These are phyloP conservation scores for Psilocybe azurescens DNA, from an alignment of 768 basidiomycete genomes.

Conservation along the genomic window DNA sequence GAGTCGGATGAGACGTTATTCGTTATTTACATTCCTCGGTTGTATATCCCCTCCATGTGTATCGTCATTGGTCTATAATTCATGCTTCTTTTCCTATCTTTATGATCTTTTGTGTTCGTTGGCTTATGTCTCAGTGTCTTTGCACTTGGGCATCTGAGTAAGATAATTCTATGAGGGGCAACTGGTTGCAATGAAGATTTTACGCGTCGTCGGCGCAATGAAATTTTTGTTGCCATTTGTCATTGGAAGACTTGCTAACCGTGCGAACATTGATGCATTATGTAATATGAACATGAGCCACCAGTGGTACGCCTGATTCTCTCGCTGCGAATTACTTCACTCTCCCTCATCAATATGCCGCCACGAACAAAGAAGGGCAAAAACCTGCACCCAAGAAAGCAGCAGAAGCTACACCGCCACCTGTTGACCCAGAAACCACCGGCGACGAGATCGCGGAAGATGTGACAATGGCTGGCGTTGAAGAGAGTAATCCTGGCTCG, in stretches of 20 bases:
- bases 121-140: too few relatives aligned
- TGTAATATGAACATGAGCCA: not conserved
- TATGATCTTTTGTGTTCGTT: too few relatives aligned
- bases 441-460: conserved; percentile 33
- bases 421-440: conserved; percentile 13
- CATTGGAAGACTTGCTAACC: not conserved
- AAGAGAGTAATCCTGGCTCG: conserved; percentile 18
- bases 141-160: too few relatives aligned
- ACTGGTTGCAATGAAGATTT: too few relatives aligned
- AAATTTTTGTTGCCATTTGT: too few relatives aligned
- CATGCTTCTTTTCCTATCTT: too few relatives aligned
- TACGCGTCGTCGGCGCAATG: too few relatives aligned
- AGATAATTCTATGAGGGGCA: too few relatives aligned
- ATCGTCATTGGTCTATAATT: too few relatives aligned
- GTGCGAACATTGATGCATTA: not conserved
- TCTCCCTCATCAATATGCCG: conserved; percentile 4
- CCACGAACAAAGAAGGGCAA: conserved; percentile 19
- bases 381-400: conserved; percentile 18
- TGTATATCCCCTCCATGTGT: too few relatives aligned
- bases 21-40: too few relatives aligned
- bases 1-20: too few relatives aligned
- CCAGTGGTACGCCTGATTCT: not conserved
- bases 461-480: conserved; percentile 31
- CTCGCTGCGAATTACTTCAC: not conserved
- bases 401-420: not conserved